Percentiles rank a stretch among this genome's conserved stretches.
Conservation (phyloP, 257 asterid genomes). For the Gardenia jasminoides region DNA sequence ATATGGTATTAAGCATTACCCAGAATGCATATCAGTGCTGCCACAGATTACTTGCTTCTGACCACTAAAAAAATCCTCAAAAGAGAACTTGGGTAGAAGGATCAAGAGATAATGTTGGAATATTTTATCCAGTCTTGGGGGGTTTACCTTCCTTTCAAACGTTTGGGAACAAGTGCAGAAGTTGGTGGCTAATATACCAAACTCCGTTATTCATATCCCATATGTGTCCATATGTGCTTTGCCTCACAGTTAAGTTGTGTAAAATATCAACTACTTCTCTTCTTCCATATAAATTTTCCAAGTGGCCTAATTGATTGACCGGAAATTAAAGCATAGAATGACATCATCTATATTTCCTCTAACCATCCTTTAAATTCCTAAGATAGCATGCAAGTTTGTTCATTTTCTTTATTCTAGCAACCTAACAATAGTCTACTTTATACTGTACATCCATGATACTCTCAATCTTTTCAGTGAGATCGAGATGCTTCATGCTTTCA, state of each 20-base stretch:
- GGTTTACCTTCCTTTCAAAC: not conserved
- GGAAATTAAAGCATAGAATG: not conserved
- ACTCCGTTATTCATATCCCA: not conserved
- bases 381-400: not conserved
- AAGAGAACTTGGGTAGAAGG: not conserved
- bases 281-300: not conserved
- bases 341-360: not conserved
- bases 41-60: not conserved
- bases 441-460: not conserved
- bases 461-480: not conserved
- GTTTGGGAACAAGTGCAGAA: not conserved
- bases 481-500: not conserved
- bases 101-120: not conserved
- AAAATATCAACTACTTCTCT: not conserved
- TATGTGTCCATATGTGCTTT: not conserved
- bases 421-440: not conserved
- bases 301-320: not conserved
- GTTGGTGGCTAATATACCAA: constrained; percentile 5
- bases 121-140: not conserved
- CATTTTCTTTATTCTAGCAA: not conserved
- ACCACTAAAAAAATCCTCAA: not conserved
- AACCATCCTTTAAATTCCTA: not conserved
- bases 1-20: too few species aligned
- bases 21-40: too few species aligned
- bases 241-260: not conserved